Conservation (phyloP, 106 monocot species). For the Narthecium ossifragum region DNA sequence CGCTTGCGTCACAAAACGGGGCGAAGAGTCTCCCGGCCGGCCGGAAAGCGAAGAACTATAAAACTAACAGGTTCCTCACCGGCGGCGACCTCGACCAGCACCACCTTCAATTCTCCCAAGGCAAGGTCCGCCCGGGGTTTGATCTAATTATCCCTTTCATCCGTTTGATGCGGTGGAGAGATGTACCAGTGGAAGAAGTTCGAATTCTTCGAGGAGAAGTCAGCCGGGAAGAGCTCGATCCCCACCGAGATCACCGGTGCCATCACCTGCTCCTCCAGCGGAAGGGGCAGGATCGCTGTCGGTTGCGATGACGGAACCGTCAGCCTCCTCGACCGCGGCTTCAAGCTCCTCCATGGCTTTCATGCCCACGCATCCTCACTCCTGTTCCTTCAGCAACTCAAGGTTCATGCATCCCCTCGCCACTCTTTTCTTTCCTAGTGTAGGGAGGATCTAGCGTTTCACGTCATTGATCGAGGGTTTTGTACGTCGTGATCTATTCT, state of each 20-base stretch:
- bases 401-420: slow-evolving; percentile 29
- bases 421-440: neutral
- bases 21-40: too few relatives aligned
- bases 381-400: slow-evolving; percentile 85
- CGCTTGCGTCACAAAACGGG: too few relatives aligned
- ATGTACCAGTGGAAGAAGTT: slow-evolving; percentile 61
- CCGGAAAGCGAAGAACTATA: too few relatives aligned
- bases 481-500: neutral
- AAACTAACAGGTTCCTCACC: too few relatives aligned
- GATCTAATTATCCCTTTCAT: too few relatives aligned
- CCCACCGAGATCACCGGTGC: slow-evolving; percentile 47
- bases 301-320: slow-evolving; percentile 82
- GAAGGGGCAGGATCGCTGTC: slow-evolving; percentile 60
- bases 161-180: too few relatives aligned
- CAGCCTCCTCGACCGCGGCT: slow-evolving; percentile 64
- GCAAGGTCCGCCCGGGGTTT: too few relatives aligned
- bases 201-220: slow-evolving; percentile 98
- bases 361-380: slow-evolving; percentile 68
- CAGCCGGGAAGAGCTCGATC: slow-evolving; percentile 41
- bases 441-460: neutral
- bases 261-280: slow-evolving; percentile 66
- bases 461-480: neutral
- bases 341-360: slow-evolving; percentile 65
- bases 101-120: too few relatives aligned
- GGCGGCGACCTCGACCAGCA: too few relatives aligned